Base-by-base conservation (phyloP, 2,329 filamentous ascomycete species). In the Xylaria sp. region DNA sequence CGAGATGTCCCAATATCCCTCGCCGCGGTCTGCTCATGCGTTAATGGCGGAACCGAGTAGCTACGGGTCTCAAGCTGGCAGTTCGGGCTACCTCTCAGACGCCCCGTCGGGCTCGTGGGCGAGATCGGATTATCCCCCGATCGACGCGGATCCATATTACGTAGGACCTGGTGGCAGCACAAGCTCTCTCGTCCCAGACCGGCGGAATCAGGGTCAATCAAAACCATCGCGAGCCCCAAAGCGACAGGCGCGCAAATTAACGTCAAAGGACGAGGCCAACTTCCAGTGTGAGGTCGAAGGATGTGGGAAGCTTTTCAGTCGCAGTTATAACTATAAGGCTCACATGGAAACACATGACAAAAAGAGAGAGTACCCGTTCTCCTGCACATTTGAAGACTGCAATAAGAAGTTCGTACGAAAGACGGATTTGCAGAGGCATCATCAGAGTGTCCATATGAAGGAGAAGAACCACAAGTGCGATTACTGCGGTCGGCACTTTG, bases 331-430 rank as follows among this genome's bases (percentile, higher is more conserved):
- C 81, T 93, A 91, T 82, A 94, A 92, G 76, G 92, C 93, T 36
- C 94, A 97, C 79, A 87, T 94, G 86, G 91, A 94, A 76, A 94
- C 90, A 0, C 94, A 97, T 77, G 90, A 96, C 76, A 89, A 92
- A 15, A 86, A 88, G 68, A 86, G 91, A 66, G 88, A 89, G 75
- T 92, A 92, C 75, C 89, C 90, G 0, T 91, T 93, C 75, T 84
- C 86, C 1, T 97, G 94, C 79, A 82, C 83, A 1, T 82, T 89
- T 36, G 79, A 85, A 2, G 86, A 86, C 62, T 97, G 94, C 80
- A 85, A 82, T 73, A 93, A 91, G 81, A 88, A 88, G 61, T 97
- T 97, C 79, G 92, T 93, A 20, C 88, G 94, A 74, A 94, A 92
- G 80, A 94, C 94, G 1, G 94, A 97, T 78, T 85, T 97, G 28